These are phyloP conservation scores for Glonium stellatum DNA, from an alignment of 495 filamentous ascomycete species.

Conservation along the genomic window DNA sequence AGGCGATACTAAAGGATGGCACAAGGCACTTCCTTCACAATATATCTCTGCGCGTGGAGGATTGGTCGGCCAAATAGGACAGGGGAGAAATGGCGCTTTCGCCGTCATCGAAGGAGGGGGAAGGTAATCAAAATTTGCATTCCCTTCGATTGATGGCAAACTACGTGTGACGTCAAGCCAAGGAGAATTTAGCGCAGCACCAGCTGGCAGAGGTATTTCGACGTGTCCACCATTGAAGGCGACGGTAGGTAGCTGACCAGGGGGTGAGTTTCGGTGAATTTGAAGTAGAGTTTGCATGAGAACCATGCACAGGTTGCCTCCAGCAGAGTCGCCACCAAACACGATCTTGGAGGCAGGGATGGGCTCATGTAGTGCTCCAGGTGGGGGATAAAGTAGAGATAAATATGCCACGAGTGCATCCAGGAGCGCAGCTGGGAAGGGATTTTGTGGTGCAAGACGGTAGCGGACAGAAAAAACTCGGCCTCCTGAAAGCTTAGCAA, in stretches of 20 bases:
- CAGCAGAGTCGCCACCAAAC: constrained; percentile 12
- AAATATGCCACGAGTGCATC: constrained; percentile 10
- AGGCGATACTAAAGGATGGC: constrained; percentile 20
- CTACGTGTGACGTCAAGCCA: not conserved
- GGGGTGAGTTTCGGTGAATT: too few relatives aligned
- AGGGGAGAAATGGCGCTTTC: constrained; percentile 5
- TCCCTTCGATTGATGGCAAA: not conserved
- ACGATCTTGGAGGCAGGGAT: constrained; percentile 3
- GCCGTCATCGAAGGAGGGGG: not conserved
- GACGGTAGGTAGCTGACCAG: too few relatives aligned
- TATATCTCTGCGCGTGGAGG: constrained; percentile 24
- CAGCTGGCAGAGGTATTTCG: constrained; percentile 5
- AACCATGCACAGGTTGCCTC: too few relatives aligned
- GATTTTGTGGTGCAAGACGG: constrained; percentile 9
- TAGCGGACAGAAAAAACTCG: constrained; percentile 5
- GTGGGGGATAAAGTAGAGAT: constrained; percentile 15
- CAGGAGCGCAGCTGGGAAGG: constrained; percentile 10
- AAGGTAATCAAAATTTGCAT: constrained; percentile 1
- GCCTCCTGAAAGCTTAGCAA: constrained; percentile 16
- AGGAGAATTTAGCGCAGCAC: not conserved
- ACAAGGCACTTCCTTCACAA: constrained; percentile 12
- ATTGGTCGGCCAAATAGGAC: constrained; percentile 17
- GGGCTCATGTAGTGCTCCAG: not conserved
- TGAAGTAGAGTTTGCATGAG: too few relatives aligned
- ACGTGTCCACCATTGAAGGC: too few relatives aligned